Base-by-base conservation (phyloP, 371 early-diverging fungal genomes). In the Mucor racemosus region DNA sequence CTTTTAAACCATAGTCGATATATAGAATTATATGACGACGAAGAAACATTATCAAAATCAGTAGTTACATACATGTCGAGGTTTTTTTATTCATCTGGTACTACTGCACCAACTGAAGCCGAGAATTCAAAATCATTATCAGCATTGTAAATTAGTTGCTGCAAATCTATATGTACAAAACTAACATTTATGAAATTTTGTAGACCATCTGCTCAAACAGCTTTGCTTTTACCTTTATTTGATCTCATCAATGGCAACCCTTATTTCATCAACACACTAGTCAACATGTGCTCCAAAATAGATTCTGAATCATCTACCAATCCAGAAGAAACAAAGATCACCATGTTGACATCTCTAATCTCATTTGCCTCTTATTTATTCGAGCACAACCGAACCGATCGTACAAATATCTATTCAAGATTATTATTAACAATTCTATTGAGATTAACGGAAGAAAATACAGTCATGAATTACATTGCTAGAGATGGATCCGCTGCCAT, bases 291-390 rank as follows among this genome's bases (percentile, higher is more conserved):
- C 31, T 44, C 62, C 15, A 54, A 62, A 11, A 58, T 53, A 14
- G 33, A 64, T 7, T 38, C 54, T 7, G 64, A 65, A 13, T 19
- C 5, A 15, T 41, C 41, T 10, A 41, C 41, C 3, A 13, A 10
- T 14, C 41, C 9, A 4, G 34, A 41, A 31, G 74, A 72, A 0
- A 53, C 62, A 13, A 53, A 65, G 15, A 33, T 9, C 19, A 67
- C 77, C 3, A 68, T 73, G 21, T 44, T 84, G 1, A 78, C 69
- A 0, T 58, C 76, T 1, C 68, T 83, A 34, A 48, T 87, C 39
- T 80, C 85, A 11, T 81, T 79, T 46, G 58, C 77, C 0, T 85
- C 87, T 0, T 87, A 85, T 36, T 65, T 87, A 13, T 68, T 85
- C 33, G 80, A 85, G 65, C 78, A 84, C 64, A 85, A 82, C 42